phyloP scores from a whole-genome alignment of 768 basidiomycete species.

The Amanita inopinata region DNA sequence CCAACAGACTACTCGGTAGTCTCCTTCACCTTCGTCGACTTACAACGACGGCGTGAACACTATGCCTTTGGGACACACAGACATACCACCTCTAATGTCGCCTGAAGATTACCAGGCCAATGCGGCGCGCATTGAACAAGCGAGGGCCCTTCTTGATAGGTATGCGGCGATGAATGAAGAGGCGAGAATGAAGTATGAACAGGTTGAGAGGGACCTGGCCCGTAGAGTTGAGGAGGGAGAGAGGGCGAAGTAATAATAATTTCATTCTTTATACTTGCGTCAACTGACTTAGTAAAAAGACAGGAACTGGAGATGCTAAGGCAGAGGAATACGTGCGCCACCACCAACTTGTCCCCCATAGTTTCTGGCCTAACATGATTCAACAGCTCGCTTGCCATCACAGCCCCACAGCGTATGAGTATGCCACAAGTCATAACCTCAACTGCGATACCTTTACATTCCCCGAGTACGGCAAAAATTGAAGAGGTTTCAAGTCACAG shows the following conservation, averaged over 20 bases:
- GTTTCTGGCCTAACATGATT: neutral
- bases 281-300: constrained; percentile 4
- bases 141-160: constrained; percentile 22
- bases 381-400: constrained; percentile 2
- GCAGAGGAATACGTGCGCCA: neutral
- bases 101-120: constrained; percentile 23
- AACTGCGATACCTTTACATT: neutral
- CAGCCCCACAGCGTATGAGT: neutral
- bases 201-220: constrained; percentile 22
- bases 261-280: neutral
- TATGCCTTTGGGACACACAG: constrained; percentile 17
- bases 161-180: constrained; percentile 31
- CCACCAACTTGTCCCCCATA: neutral
- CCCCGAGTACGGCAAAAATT: neutral
- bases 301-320: constrained; percentile 4
- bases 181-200: constrained; percentile 20
- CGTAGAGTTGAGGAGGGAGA: constrained; percentile 31
- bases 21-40: too few relatives aligned
- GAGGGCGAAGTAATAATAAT: constrained; percentile 28
- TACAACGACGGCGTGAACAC: too few relatives aligned
- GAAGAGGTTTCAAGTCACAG: constrained; percentile 1
- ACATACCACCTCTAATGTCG: constrained; percentile 12
- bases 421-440: neutral
- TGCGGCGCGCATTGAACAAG: constrained; percentile 18
- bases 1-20: too few relatives aligned